Evolutionary conservation across 495 filamentous ascomycete species (phyloP).

Genomic region (Elaphomyces granulatus): DNA sequence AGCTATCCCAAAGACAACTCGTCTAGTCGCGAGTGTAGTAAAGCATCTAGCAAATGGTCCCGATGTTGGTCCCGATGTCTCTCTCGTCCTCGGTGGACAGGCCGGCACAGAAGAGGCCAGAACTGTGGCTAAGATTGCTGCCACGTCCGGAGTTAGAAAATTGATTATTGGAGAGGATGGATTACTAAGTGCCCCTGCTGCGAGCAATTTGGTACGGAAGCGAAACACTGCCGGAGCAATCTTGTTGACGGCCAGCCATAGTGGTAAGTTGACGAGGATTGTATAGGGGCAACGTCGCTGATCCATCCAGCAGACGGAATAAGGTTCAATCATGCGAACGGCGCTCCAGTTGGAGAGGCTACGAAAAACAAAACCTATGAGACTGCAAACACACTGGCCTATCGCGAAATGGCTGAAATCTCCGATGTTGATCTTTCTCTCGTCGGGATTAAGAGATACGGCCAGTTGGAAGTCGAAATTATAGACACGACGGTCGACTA

Average conservation of each 20-base stretch:
- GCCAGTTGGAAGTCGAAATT: slow-evolving; percentile 80
- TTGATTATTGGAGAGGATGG: slow-evolving; percentile 88
- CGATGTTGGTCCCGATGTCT: no score
- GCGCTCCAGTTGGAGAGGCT: slow-evolving; percentile 84
- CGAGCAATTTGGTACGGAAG: slow-evolving; percentile 88
- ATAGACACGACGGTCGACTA: slow-evolving; percentile 88
- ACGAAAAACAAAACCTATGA: slow-evolving; percentile 97
- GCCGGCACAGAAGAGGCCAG: slow-evolving; percentile 92
- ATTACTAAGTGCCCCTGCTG: slow-evolving; percentile 90
- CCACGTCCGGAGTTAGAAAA: slow-evolving; percentile 98
- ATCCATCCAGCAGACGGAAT: slow-evolving; percentile 81
- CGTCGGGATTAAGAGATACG: slow-evolving; percentile 73
- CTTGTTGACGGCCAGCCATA: slow-evolving; percentile 91
- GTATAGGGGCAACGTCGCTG: background rate
- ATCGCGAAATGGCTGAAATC: slow-evolving; percentile 83
- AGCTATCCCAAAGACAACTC: no score
- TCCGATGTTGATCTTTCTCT: slow-evolving; percentile 71
- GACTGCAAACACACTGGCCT: slow-evolving; percentile 68
- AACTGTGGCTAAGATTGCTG: slow-evolving; percentile 91
- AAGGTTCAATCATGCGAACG: slow-evolving; percentile 97
- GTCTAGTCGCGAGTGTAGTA: no score
- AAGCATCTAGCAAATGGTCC: no score
- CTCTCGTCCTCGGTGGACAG: no score
- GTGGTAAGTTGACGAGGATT: slow-evolving; percentile 46
- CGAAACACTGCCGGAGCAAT: slow-evolving; percentile 92